Percentiles rank a stretch among this genome's conserved stretches.
Conservation (phyloP, 1,284 basidiomycete species). For the Hemileia vastatrix region DNA sequence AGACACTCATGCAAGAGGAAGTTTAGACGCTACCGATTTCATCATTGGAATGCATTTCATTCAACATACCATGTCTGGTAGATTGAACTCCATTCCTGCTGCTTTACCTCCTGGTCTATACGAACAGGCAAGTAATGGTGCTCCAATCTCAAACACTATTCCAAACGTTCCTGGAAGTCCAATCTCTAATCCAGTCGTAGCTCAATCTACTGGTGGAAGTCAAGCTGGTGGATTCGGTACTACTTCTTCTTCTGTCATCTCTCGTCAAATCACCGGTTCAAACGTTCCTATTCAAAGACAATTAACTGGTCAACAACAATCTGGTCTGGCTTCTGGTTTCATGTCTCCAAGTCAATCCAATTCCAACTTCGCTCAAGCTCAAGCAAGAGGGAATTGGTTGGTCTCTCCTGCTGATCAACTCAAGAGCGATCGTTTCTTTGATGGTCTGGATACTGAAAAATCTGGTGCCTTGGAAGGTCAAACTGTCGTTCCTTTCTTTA, state of each 20-base stretch:
- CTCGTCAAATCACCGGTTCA: slow-evolving; percentile 19
- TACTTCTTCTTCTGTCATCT: not conserved
- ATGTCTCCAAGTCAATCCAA: slow-evolving; percentile 19
- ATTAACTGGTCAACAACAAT: slow-evolving; percentile 13
- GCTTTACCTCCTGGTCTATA: slow-evolving; percentile 75
- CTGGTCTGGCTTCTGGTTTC: slow-evolving; percentile 1
- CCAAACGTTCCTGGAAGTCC: not conserved
- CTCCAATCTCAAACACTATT: not conserved
- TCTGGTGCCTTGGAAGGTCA: slow-evolving; percentile 82
- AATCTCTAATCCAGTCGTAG: slow-evolving; percentile 44
- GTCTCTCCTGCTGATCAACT: slow-evolving; percentile 74
- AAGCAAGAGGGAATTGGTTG: slow-evolving; percentile 56
- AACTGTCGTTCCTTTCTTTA: slow-evolving; percentile 89
- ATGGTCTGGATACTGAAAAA: slow-evolving; percentile 64
- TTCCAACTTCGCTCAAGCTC: not conserved
- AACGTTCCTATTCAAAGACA: slow-evolving; percentile 3
- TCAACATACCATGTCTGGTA: slow-evolving; percentile 60
- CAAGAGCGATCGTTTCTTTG: slow-evolving; percentile 70
- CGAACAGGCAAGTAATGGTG: slow-evolving; percentile 49
- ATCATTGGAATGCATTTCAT: slow-evolving; percentile 71
- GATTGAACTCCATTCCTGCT: slow-evolving; percentile 63
- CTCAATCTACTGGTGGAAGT: slow-evolving; percentile 43
- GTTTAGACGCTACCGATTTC: slow-evolving; percentile 83
- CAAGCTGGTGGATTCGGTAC: not conserved
- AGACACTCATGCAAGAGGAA: slow-evolving; percentile 84